Base-by-base conservation (phyloP, 2,329 filamentous ascomycete genomes). In the Emmonsiellopsis sp. region DNA sequence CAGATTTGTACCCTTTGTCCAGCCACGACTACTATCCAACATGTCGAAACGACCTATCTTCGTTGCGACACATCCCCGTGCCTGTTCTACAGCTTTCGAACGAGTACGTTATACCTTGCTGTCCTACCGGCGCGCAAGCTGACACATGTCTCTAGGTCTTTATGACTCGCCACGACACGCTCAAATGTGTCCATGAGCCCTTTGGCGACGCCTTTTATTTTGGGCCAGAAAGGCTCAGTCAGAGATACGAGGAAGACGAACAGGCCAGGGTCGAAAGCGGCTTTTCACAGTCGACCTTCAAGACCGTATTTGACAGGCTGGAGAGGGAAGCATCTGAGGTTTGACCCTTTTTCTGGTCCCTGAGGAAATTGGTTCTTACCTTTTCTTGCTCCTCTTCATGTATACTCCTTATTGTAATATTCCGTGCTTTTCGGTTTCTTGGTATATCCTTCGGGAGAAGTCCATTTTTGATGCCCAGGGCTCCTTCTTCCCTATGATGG, bases 141-240 rank as follows among this genome's bases (percentile, higher is more conserved):
- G 33, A 61, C 42, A 51, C 14, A 46, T 45, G 42, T 49, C 49
- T 45, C 31, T 42, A 93, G 88, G 91, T 97, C 60, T 97, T 98
- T 71, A 96, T 97, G 92, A 95, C 91, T 62, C 86, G 89, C 61
- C 81, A 82, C 62, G 85, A 95, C 65, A 84, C 79, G 52, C 80
- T 97, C 55, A 78, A 85, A 63, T 95, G 88, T 68, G 78, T 93
- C 62, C 93, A 97, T 70, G 93, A 98, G 74, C 93, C 93, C 5
- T 97, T 97, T 71, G 92, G 92, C 52, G 93, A 97, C 72, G 87
- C 91, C 56, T 97, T 92, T 68, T 97, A 97, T 75, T 97, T 86
- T 66, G 92, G 93, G 51, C 91, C 92, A 6, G 93, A 98, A 74
- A 81, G 88, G 61, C 78, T 97, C 61, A 85, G 87, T 64, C 75